Evolutionary conservation across 2,329 filamentous ascomycete species (phyloP).

Genomic region (Ceratocystis colombiana): DNA sequence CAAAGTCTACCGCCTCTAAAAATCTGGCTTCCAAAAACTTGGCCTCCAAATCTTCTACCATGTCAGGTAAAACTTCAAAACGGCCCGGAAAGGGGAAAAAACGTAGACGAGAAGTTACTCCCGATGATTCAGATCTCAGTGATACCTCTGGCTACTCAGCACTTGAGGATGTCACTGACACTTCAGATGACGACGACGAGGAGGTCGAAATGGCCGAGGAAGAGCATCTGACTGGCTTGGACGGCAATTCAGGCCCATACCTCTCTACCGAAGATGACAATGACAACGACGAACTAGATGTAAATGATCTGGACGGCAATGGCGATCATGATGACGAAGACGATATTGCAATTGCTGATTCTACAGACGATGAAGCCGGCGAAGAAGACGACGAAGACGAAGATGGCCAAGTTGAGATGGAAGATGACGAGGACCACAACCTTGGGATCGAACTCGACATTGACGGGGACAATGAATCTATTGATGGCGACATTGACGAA

Average conservation of each 20-base stretch:
- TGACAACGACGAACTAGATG: slow-evolving; percentile 34
- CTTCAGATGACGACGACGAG: slow-evolving; percentile 66
- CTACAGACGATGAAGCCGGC: slow-evolving; percentile 12
- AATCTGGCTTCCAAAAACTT: slow-evolving; percentile 9
- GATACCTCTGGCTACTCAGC: slow-evolving; percentile 64
- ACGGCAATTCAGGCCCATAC: slow-evolving; percentile 34
- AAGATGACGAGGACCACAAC: slow-evolving; percentile 30
- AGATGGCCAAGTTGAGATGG: slow-evolving; percentile 4
- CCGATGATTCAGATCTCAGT: slow-evolving; percentile 50
- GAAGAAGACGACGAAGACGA: slow-evolving; percentile 23
- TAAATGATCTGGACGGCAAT: slow-evolving; percentile 31
- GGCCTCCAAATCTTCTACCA: slow-evolving; percentile 9
- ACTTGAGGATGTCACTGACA: slow-evolving; percentile 70
- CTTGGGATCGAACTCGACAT: slow-evolving; percentile 27
- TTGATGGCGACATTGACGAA: slow-evolving; percentile 22
- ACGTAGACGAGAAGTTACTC: slow-evolving; percentile 34
- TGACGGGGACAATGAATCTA: slow-evolving; percentile 16
- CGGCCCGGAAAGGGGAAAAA: slow-evolving; percentile 18
- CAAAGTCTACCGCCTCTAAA: slow-evolving; percentile 16
- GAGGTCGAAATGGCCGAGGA: slow-evolving; percentile 71
- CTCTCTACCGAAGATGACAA: slow-evolving; percentile 36
- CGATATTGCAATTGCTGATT: slow-evolving; percentile 29
- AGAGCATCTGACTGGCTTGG: slow-evolving; percentile 53
- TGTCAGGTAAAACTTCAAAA: slow-evolving; percentile 18
- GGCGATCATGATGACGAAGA: slow-evolving; percentile 33